Base-by-base conservation (phyloP, 192 early-diverging fungal species). In the Gigaspora rosea region DNA sequence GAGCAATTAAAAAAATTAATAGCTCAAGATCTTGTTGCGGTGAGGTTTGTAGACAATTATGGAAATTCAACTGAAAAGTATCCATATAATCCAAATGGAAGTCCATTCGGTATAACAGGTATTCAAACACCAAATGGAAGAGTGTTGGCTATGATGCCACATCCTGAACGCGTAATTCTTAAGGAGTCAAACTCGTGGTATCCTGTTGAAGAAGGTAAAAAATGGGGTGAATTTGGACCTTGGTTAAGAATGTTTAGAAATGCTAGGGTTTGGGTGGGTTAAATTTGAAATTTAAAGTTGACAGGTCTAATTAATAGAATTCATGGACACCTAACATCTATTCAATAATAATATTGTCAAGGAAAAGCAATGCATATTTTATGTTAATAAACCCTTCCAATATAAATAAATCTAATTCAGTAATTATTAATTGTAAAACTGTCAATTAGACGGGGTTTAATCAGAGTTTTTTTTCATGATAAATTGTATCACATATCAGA, bases 81-180 rank as follows among this genome's bases (percentile, higher is more conserved):
- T 80, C 98, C 98, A 56, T 90, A 88, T 87, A 99, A 99, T 85
- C 98, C 98, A 67, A 99, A 99, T 82, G 98, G 98, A 22, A 89
- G 92, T 36, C 90, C 91, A 15, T 41, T 87, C 71, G 96, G 95
- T 63, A 89, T 99, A 72, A 91, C 97, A n/a, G 98, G 90, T 15
- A 87, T 98, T 4, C 84, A 89, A 56, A 93, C 91, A 0, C 87
- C 88, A 57, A 92, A 95, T 75, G 98, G 98, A 48, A 90, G 97
- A 71, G 92, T 97, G 9, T 79, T 97, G 75, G 91, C 92, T 15
- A 90, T 98, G 84, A 99, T 99, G 98, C 98, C 98, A 61, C 98
- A 99, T 80, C 98, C 98, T 7, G 98, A 99, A 86, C 90, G 98
- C 56, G 92, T 95, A 48, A 88, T 95, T 8, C 86, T 93, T 48